phyloP scores from a whole-genome alignment of 2,329 filamentous ascomycete species.

The Aureobasidium sp. region DNA sequence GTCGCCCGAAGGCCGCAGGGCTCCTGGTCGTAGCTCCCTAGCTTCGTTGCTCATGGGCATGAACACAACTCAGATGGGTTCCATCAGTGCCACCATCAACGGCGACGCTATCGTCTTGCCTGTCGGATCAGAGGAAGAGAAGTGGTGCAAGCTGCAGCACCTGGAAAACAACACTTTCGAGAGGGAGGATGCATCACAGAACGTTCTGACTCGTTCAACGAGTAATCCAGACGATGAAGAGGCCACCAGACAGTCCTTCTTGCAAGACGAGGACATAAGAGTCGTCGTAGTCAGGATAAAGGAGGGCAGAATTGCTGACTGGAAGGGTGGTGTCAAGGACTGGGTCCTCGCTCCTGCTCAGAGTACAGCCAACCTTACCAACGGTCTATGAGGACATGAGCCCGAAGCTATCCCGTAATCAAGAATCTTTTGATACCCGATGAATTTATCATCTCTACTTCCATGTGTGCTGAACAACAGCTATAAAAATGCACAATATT shows the following conservation, averaged over 20 bases:
- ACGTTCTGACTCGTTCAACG: neutral
- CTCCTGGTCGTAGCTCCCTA: slow-evolving; percentile 52
- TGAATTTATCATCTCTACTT: neutral
- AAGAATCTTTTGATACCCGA: neutral
- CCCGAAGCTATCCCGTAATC: neutral
- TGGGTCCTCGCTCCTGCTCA: slow-evolving; percentile 41
- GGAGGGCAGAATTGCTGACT: slow-evolving; percentile 84
- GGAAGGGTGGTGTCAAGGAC: slow-evolving; percentile 89
- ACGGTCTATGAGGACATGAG: neutral
- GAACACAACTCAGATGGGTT: slow-evolving; percentile 79
- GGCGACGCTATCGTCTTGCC: slow-evolving; percentile 72
- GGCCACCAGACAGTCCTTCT: slow-evolving; percentile 56
- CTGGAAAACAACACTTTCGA: slow-evolving; percentile 74
- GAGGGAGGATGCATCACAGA: slow-evolving; percentile 19
- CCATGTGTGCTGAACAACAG: neutral
- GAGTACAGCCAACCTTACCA: neutral
- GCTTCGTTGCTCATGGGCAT: slow-evolving; percentile 81
- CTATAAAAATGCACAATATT: neutral
- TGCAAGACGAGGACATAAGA: slow-evolving; percentile 74
- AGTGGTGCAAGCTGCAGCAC: slow-evolving; percentile 75
- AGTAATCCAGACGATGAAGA: slow-evolving; percentile 26
- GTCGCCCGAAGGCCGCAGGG: slow-evolving; percentile 40
- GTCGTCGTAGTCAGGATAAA: slow-evolving; percentile 81
- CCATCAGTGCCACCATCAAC: slow-evolving; percentile 89
- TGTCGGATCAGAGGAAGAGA: slow-evolving; percentile 70